These are phyloP conservation scores for Suhomyces wounanorum DNA, from an alignment of 1,139 yeast genomes.

Conservation along the genomic window DNA sequence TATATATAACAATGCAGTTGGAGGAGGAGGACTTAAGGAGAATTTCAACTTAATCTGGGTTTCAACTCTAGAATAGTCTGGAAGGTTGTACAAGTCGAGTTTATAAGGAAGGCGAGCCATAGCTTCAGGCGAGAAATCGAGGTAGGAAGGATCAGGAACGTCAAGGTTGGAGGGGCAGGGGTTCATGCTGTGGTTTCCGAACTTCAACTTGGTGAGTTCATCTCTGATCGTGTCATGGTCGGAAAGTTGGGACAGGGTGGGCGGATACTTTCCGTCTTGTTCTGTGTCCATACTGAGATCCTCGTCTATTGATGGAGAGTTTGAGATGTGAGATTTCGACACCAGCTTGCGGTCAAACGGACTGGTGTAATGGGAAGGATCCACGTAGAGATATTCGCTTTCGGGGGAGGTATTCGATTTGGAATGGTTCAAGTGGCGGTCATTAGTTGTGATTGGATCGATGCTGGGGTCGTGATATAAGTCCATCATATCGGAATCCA, in stretches of 20 bases:
- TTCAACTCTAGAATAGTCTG: conserved; percentile 85
- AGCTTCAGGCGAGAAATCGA: conserved; percentile 41
- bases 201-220: conserved; percentile 55
- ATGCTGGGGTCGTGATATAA: neutral
- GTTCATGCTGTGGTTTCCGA: conserved; percentile 51
- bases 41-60: conserved; percentile 85
- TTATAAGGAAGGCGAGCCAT: conserved; percentile 56
- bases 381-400: conserved; percentile 27
- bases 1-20: conserved; percentile 67
- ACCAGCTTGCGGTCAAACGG: conserved; percentile 15
- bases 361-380: conserved; percentile 20
- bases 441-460: neutral
- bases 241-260: conserved; percentile 21
- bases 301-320: neutral
- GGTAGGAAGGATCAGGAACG: conserved; percentile 34
- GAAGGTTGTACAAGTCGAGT: conserved; percentile 62
- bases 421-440: neutral
- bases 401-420: conserved; percentile 14
- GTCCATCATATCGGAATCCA: conserved; percentile 17
- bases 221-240: conserved; percentile 52
- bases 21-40: conserved; percentile 70
- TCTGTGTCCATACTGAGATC: neutral
- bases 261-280: neutral
- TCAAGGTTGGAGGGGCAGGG: conserved; percentile 39
- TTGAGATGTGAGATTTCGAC: neutral